phyloP scores from a whole-genome alignment of 2,329 filamentous ascomycete species.

The Calonectria ilicicola region DNA sequence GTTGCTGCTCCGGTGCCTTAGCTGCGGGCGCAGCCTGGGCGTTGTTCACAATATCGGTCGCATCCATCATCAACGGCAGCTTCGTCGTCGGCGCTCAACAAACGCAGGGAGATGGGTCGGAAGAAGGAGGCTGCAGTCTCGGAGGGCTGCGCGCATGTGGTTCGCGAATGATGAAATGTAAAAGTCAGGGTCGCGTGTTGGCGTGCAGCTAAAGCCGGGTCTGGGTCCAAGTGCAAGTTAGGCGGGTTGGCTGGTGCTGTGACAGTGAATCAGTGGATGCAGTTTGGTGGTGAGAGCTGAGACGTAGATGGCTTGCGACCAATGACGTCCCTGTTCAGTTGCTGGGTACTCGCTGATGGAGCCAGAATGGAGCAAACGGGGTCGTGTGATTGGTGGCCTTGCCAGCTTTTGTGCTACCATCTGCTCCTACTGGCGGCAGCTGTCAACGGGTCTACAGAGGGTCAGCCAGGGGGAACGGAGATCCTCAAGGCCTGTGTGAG shows the following conservation, averaged over 20 bases:
- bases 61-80: constrained; percentile 39
- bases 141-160: constrained; percentile 33
- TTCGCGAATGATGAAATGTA: constrained; percentile 15
- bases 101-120: constrained; percentile 20
- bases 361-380: constrained; percentile 17
- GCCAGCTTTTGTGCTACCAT: neutral
- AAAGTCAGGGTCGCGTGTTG: constrained; percentile 7
- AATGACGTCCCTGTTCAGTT: constrained; percentile 28
- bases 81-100: constrained; percentile 28
- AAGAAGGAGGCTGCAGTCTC: constrained; percentile 23
- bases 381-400: constrained; percentile 35
- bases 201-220: constrained; percentile 25
- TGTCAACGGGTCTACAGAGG: constrained; percentile 3
- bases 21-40: constrained; percentile 31
- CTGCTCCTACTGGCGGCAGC: neutral
- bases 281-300: constrained; percentile 37
- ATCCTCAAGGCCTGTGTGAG: neutral
- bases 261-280: constrained; percentile 33
- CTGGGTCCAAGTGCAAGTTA: constrained; percentile 29
- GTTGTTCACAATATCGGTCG: constrained; percentile 36
- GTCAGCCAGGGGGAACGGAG: neutral
- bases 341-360: constrained; percentile 31
- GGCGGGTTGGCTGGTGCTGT: constrained; percentile 27
- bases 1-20: constrained; percentile 31
- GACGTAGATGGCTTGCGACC: constrained; percentile 22